Evolutionary conservation across 2,329 filamentous ascomycete genomes (phyloP), one percentile per base, ranked within the genome.

Genomic region (Zopfia rhizophila): DNA sequence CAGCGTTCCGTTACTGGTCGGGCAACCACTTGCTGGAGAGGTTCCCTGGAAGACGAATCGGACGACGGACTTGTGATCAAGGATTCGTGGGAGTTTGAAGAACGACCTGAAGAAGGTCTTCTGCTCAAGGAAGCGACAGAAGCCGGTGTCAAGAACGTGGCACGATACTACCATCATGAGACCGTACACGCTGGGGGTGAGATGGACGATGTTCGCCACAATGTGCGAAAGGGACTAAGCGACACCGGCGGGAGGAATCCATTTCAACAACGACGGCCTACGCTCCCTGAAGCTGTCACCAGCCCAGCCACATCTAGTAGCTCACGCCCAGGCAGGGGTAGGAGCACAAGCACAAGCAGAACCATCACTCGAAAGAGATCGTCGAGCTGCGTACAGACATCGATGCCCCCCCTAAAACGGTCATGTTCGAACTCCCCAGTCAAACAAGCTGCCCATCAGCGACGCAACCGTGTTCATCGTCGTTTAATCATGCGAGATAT

Each of bases 401-500:
- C 32, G 22, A 42, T 46, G 38, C 47, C 42, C 37, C 47, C 43
- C 36, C 38, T 38, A 14, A 51, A 51, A 45, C 39, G 45, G 30
- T 35, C 45, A 17, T 53, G 33, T 19, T 53, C 25, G 24, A 32
- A 45, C 33, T 53, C 45, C n/a, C 44, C 40, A 13, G 38, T 39
- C 16, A 44, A 51, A 36, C 37, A 44, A 46, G 41, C 32, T 22
- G 19, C 25, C 19, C 33, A 45, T 6, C 40, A 7, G 29, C 39
- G 18, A 41, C 25, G 29, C 41, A 77, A 77, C 60, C 59, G 68
- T 22, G 63, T 77, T 44, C 67, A 76, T 60, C 66, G 69, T 39
- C 65, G 73, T 32, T 53, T 77, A 11, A 68, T 78, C 56, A 30
- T 78, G 36, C 40, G 43, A 18, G 71, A 78, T 52, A 74, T 69